Conservation (phyloP, 75 land plant species). For the Selaginella tamariscina region DNA sequence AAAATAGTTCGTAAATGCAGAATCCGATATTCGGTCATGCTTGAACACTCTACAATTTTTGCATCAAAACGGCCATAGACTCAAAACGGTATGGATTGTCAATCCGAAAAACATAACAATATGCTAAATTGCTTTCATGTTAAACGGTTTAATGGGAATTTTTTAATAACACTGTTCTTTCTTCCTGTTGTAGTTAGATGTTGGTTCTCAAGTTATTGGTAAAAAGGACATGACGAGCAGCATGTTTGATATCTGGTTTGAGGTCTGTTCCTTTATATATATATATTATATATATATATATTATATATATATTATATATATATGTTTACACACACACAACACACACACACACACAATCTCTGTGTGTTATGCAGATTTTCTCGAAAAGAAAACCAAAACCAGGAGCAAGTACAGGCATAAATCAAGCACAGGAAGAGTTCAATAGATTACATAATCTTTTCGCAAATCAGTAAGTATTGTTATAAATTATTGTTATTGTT, state of each 20-base stretch:
- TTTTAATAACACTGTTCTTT: no score
- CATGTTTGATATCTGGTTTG: conserved; percentile 80
- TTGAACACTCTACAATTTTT: conserved; percentile 95
- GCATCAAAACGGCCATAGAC: conserved; percentile 51
- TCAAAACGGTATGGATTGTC: conserved; percentile 40
- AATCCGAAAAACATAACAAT: no score
- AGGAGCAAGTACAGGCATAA: no score
- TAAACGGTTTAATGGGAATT: no score
- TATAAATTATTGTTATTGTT: not conserved
- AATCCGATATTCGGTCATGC: conserved; percentile 93
- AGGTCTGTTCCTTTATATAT: conserved; percentile 31
- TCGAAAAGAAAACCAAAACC: conserved; percentile 49
- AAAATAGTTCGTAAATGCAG: conserved; percentile 34
- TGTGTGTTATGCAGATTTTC: conserved; percentile 41
- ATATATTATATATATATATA: not conserved
- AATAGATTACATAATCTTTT: conserved; percentile 48
- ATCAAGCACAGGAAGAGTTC: conserved; percentile 27
- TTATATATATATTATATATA: conserved; percentile 58
- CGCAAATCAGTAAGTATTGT: conserved; percentile 51
- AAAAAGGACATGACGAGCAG: conserved; percentile 87
- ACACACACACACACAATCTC: no score
- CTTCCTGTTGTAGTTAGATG: conserved; percentile 41
- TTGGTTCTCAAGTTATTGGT: conserved; percentile 82
- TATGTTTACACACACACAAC: conserved; percentile 30
- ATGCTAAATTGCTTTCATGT: no score